These are phyloP conservation scores for Sclerotinia borealis DNA, from an alignment of 2,329 filamentous ascomycete species.

Conservation along the genomic window DNA sequence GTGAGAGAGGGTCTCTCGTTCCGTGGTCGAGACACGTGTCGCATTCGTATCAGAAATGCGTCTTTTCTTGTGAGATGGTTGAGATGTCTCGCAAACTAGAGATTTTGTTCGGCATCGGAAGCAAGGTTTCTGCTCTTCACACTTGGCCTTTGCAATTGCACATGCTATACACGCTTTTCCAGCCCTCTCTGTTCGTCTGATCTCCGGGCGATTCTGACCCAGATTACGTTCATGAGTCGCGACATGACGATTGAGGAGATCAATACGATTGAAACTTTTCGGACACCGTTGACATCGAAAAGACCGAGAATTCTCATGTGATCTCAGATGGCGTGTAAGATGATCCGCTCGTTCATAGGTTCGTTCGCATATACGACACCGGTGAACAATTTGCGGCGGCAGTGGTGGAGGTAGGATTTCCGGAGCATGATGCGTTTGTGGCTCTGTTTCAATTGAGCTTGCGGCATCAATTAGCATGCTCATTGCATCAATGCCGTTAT, in stretches of 20 bases:
- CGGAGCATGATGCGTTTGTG: too few relatives aligned
- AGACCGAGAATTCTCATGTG: slow-evolving; percentile 23
- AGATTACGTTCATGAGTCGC: slow-evolving; percentile 16
- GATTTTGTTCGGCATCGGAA: slow-evolving; percentile 16
- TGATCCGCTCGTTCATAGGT: slow-evolving; percentile 22
- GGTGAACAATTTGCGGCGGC: background rate
- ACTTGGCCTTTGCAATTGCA: slow-evolving; percentile 19
- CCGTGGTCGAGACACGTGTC: background rate
- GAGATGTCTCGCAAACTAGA: slow-evolving; percentile 13
- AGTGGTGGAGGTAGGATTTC: too few relatives aligned
- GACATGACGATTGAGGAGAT: slow-evolving; percentile 18
- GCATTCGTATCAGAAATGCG: background rate
- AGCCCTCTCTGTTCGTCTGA: slow-evolving; percentile 15
- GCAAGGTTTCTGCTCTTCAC: slow-evolving; percentile 24
- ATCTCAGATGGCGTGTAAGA: slow-evolving; percentile 15
- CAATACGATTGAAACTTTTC: slow-evolving; percentile 24
- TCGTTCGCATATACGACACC: slow-evolving; percentile 19
- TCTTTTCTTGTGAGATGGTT: background rate
- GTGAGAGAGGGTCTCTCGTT: too few relatives aligned
- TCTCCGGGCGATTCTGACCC: background rate
- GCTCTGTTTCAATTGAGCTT: background rate
- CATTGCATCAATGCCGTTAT: background rate
- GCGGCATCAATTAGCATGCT: background rate
- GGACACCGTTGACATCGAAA: slow-evolving; percentile 18
- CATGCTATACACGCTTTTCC: slow-evolving; percentile 19